phyloP scores from a whole-genome alignment of 257 asterid genomes.

The Nemophila menziesii region DNA sequence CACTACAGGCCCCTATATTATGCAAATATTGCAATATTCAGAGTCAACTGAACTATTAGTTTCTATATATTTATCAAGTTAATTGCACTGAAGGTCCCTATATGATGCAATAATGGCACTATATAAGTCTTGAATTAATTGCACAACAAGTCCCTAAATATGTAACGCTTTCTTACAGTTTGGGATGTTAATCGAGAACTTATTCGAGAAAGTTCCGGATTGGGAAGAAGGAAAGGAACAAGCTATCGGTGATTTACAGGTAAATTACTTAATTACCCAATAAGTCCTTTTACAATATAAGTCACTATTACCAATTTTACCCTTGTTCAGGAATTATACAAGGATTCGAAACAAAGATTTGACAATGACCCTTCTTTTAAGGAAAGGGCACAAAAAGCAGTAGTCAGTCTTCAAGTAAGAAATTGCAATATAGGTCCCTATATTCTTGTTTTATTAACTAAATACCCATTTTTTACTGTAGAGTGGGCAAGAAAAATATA shows the following conservation, averaged over 20 bases:
- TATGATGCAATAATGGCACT: too few relatives aligned
- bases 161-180: slow-evolving; percentile 46
- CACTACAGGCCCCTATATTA: too few relatives aligned
- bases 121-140: slow-evolving; percentile 2
- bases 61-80: too few relatives aligned
- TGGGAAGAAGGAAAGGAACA: slow-evolving; percentile 59
- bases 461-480: slow-evolving; percentile 12
- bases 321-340: slow-evolving; percentile 57
- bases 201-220: slow-evolving; percentile 55
- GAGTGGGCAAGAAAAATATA: slow-evolving; percentile 75
- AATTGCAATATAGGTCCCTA: too few relatives aligned
- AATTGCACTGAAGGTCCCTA: too few relatives aligned
- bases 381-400: slow-evolving; percentile 84
- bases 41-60: too few relatives aligned
- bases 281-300: neutral
- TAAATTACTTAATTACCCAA: slow-evolving; percentile 14
- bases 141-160: slow-evolving; percentile 2
- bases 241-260: slow-evolving; percentile 89
- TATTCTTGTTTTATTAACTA: neutral
- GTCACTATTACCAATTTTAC: too few relatives aligned
- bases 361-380: slow-evolving; percentile 67
- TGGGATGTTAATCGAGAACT: slow-evolving; percentile 79
- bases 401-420: slow-evolving; percentile 94
- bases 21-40: too few relatives aligned
- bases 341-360: slow-evolving; percentile 79